Conservation (phyloP, 164 flowering plant genomes). For the Paratinospora sagittata region DNA sequence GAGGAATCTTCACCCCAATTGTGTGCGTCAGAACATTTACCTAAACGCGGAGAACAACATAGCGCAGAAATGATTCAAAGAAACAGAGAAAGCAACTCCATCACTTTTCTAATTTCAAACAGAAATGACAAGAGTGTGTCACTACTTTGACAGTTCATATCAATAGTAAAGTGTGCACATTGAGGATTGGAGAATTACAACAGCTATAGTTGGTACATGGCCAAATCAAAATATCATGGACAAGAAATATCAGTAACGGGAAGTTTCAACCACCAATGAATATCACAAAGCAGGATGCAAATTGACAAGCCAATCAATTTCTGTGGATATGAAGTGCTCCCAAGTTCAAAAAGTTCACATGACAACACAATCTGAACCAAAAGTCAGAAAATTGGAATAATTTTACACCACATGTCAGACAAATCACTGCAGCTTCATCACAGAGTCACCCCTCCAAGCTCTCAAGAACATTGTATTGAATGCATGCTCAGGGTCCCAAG, state of each 20-base stretch:
- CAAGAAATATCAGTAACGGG: not conserved
- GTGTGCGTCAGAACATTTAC: slow-evolving; percentile 74
- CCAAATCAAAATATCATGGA: not conserved
- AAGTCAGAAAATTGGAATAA: not conserved
- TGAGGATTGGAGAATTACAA: not conserved
- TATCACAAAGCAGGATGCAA: not conserved
- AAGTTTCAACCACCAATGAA: not conserved
- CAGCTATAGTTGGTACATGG: not conserved
- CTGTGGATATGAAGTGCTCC: not conserved
- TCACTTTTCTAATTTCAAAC: no score
- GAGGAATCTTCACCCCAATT: slow-evolving; percentile 36
- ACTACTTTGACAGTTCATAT: no score
- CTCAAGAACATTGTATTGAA: no score
- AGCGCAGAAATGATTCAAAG: slow-evolving; percentile 1
- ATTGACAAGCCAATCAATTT: not conserved
- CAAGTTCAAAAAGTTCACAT: not conserved
- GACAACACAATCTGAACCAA: not conserved
- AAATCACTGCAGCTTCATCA: no score
- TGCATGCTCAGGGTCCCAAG: no score
- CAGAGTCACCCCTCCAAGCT: no score
- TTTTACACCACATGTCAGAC: no score
- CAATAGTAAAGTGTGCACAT: not conserved
- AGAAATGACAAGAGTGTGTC: no score
- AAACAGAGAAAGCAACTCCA: not conserved
- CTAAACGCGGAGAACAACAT: slow-evolving; percentile 23